Evolutionary conservation across 305 asterid genomes (phyloP).

Genomic region (Fraxinus floribunda): DNA sequence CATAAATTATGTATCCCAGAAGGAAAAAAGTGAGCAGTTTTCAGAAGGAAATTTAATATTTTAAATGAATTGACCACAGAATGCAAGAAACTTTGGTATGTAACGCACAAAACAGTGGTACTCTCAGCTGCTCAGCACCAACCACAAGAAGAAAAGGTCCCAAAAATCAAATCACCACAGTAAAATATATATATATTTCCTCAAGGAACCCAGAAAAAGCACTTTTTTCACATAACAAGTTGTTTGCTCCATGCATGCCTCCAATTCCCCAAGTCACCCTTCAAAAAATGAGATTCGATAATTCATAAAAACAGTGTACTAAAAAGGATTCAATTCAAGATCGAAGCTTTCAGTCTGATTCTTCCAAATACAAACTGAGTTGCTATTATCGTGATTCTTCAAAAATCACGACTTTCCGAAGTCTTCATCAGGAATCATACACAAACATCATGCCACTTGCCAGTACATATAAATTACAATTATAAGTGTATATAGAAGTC

Average conservation of each 20-base stretch:
- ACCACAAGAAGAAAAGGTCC: slow-evolving; percentile 24
- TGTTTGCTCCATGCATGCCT: slow-evolving; percentile 30
- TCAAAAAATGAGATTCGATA: slow-evolving; percentile 13
- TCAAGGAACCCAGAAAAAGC: slow-evolving; percentile 6
- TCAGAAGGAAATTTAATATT: background rate
- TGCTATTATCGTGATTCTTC: slow-evolving; percentile 13
- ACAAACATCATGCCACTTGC: slow-evolving; percentile 18
- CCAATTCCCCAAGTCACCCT: slow-evolving; percentile 34
- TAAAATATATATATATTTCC: background rate
- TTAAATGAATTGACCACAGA: background rate
- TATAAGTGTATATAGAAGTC: background rate
- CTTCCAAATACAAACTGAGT: slow-evolving; percentile 12
- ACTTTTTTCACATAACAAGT: slow-evolving; percentile 12
- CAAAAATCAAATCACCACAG: slow-evolving; percentile 27
- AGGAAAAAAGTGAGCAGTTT: slow-evolving; percentile 8
- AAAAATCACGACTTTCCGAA: slow-evolving; percentile 10
- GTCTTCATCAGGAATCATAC: slow-evolving; percentile 11
- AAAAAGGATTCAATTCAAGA: slow-evolving; percentile 18
- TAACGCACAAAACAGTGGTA: slow-evolving; percentile 29
- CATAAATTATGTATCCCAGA: slow-evolving; percentile 3
- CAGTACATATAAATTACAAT: background rate
- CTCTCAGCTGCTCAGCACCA: slow-evolving; percentile 15
- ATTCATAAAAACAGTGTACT: background rate
- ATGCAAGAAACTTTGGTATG: slow-evolving; percentile 9
- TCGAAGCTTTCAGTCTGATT: slow-evolving; percentile 24